phyloP scores from a whole-genome alignment of 2,329 filamentous ascomycete species.

The Epichloe uncinata region DNA sequence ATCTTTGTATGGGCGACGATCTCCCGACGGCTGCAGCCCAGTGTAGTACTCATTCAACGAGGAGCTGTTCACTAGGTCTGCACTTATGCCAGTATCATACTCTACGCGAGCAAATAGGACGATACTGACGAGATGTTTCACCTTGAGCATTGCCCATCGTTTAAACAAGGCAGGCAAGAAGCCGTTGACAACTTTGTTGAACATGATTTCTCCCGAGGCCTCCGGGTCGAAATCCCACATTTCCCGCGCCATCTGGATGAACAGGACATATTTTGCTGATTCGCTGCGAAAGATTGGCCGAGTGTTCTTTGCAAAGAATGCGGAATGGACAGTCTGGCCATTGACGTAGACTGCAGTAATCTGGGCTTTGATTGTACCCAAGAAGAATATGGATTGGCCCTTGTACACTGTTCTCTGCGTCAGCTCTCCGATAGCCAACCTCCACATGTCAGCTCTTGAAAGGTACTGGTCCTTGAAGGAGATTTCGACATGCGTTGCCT shows the following conservation, averaged over 20 bases:
- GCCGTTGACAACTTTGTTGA: conserved; percentile 92
- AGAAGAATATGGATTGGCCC: conserved; percentile 85
- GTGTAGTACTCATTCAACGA: conserved; percentile 49
- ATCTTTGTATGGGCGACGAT: conserved; percentile 60
- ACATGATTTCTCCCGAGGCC: conserved; percentile 89
- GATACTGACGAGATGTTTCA: conserved; percentile 85
- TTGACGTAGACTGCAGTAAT: conserved; percentile 72
- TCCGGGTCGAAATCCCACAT: conserved; percentile 99
- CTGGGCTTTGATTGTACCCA: conserved; percentile 82
- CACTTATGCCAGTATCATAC: conserved; percentile 57
- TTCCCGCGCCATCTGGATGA: conserved; percentile 94
- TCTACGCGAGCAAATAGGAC: conserved; percentile 87
- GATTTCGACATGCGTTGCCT: conserved; percentile 87
- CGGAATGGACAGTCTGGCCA: conserved; percentile 69
- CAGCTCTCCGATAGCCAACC: conserved; percentile 68
- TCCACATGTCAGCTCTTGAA: conserved; percentile 92
- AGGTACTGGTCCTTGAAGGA: conserved; percentile 91
- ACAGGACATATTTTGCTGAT: conserved; percentile 84
- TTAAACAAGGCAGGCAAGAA: conserved; percentile 92
- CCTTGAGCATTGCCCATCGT: conserved; percentile 75
- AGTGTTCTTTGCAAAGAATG: conserved; percentile 74
- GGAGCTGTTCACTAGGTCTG: conserved; percentile 39
- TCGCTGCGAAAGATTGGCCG: conserved; percentile 94
- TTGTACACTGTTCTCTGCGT: conserved; percentile 74
- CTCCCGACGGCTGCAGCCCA: conserved; percentile 43